Evolutionary conservation across 129 eudicot species (phyloP).

Genomic region (Lactuca saligna): DNA sequence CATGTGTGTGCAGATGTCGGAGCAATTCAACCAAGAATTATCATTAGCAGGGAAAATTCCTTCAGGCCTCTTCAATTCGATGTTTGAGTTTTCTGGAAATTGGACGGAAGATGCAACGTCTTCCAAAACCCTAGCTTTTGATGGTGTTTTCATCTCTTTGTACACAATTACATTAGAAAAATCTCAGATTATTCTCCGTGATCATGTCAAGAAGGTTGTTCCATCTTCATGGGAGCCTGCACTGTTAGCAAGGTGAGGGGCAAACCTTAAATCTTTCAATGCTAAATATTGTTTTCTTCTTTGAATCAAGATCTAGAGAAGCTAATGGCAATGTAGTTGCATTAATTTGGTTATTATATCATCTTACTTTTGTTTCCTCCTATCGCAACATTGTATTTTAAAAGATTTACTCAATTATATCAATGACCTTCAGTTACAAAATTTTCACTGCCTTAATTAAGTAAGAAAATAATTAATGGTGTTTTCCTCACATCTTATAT

Average conservation of each 20-base stretch:
- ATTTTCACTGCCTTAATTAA: too few relatives aligned
- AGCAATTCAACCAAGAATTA: constrained; percentile 88
- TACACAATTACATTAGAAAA: constrained; percentile 82
- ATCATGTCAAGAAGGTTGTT: constrained; percentile 86
- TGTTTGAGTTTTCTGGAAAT: constrained; percentile 91
- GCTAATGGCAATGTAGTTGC: too few relatives aligned
- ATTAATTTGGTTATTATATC: too few relatives aligned
- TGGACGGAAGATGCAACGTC: constrained; percentile 95
- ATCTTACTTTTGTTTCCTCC: too few relatives aligned
- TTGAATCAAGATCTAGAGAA: too few relatives aligned
- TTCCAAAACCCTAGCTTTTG: constrained; percentile 90
- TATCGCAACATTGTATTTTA: too few relatives aligned
- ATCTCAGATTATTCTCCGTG: constrained; percentile 77
- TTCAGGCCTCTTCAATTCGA: constrained; percentile 81
- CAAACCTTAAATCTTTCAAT: neutral
- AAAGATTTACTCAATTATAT: too few relatives aligned
- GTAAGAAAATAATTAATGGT: too few relatives aligned
- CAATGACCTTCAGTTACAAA: too few relatives aligned
- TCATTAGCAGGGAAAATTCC: constrained; percentile 92
- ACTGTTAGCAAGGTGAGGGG: constrained; percentile 73
- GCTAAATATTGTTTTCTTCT: neutral
- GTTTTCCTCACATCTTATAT: too few relatives aligned
- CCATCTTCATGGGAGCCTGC: constrained; percentile 98
- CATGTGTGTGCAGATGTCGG: constrained; percentile 61
- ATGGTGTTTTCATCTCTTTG: constrained; percentile 89